Conservation (phyloP, 176 grass and related monocot genomes). For the barley (Hordeum vulgare) region DNA sequence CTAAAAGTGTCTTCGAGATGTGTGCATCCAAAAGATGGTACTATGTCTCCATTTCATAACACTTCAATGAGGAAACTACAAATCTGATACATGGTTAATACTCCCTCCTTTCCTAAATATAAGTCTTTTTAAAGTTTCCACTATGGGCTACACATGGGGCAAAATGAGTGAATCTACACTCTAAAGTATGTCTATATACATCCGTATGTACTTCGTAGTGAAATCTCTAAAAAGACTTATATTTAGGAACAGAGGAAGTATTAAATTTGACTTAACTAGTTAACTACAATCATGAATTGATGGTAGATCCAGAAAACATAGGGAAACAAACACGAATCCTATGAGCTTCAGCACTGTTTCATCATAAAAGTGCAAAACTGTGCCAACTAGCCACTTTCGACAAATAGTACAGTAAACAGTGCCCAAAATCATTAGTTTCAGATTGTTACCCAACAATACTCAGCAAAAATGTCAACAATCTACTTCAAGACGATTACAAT, state of each 20-base stretch:
- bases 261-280: neutral
- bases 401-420: neutral
- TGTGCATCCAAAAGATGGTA: neutral
- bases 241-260: no score
- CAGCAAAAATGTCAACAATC: slow-evolving; percentile 1
- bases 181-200: no score
- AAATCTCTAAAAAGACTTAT: no score
- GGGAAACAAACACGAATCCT: neutral
- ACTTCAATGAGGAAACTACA: neutral
- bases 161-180: no score
- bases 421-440: neutral
- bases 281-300: neutral
- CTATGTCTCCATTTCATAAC: neutral
- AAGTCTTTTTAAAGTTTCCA: no score
- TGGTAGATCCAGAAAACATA: neutral
- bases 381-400: neutral
- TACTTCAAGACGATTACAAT: slow-evolving; percentile 10
- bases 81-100: neutral
- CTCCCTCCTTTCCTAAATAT: no score
- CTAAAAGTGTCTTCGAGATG: neutral
- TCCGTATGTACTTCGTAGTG: no score
- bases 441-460: neutral
- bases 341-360: neutral
- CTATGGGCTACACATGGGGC: no score
- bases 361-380: neutral